Conservation (phyloP, 2,329 filamentous ascomycete species). For the Hymenoscyphus infarciens region DNA sequence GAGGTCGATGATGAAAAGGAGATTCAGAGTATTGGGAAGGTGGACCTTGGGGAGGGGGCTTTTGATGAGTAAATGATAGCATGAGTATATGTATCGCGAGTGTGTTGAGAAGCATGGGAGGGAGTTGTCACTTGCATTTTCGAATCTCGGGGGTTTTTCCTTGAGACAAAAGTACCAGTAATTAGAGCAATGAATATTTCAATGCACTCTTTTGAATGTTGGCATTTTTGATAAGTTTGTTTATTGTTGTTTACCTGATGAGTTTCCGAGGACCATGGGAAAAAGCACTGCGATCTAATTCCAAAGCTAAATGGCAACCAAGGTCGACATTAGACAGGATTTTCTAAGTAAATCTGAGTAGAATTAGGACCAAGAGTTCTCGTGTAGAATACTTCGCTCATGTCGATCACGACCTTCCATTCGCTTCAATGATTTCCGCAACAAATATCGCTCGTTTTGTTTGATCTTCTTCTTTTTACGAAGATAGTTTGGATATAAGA, state of each 20-base stretch:
- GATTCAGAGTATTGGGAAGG: slow-evolving; percentile 90
- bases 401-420: too few relatives aligned
- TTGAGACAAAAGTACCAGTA: slow-evolving; percentile 8
- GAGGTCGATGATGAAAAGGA: slow-evolving; percentile 93
- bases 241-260: neutral
- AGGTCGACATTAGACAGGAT: too few relatives aligned
- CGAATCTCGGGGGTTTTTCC: slow-evolving; percentile 1
- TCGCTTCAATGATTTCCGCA: too few relatives aligned
- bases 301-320: too few relatives aligned
- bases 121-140: neutral
- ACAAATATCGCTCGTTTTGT: too few relatives aligned
- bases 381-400: too few relatives aligned
- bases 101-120: slow-evolving; percentile 1
- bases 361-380: too few relatives aligned
- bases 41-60: slow-evolving; percentile 66
- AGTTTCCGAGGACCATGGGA: neutral
- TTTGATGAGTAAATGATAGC: slow-evolving; percentile 35
- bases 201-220: neutral
- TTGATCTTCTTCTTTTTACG: too few relatives aligned
- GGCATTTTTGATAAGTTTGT: neutral
- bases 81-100: slow-evolving; percentile 12
- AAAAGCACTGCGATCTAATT: too few relatives aligned
- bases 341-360: too few relatives aligned
- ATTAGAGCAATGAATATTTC: neutral
- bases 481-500: too few relatives aligned